Base-by-base conservation (phyloP, 2,329 filamentous ascomycete species). In the Xylariaceae sp. region DNA sequence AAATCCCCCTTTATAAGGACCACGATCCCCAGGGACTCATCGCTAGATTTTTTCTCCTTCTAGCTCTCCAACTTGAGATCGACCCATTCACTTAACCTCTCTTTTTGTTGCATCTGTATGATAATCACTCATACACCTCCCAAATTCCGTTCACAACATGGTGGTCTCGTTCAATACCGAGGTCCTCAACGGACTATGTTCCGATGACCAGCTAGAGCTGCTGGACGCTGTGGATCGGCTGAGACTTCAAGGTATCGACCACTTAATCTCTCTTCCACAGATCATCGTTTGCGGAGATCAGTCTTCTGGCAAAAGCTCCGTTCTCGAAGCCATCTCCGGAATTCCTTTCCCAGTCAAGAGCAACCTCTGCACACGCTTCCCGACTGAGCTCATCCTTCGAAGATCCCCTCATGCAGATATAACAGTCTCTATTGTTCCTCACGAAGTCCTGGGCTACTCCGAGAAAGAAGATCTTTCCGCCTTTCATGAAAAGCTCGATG, bases 261-360 rank as follows among this genome's bases (percentile, higher is more conserved):
- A 71, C 5, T 71, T 73, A 56, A 69, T 81, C 14, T 73, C 74
- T 12, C 69, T 80, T 0, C 79, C 78, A 0, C 73, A 80, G 60
- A 78, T 81, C 53, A 80, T 87, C 24, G 84, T 87, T 11, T 84
- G 80, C 47, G 85, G 86, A 2, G 81, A 87, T 55, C 84, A 87
- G 62, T 86, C 81, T 0, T 80, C 81, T 1, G 86, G 86, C 3
- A 89, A 89, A 68, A 87, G 82, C 53, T 87, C 85, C 0, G 83
- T 88, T 0, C 78, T 89, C 0, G 84, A 89, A 64, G 86, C 84
- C 1, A 83, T 89, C 34, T 86, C 86, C 0, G 79, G 83, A 3
- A 77, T 89, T 1, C 76, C 78, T 0, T 89, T 89, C 59, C 85
- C 85, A 0, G 74, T 77, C 7, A 82, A 84, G 21, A 81, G 83